Evolutionary conservation across 306 rosid species (phyloP).

Genomic region (Medicago truncatula): DNA sequence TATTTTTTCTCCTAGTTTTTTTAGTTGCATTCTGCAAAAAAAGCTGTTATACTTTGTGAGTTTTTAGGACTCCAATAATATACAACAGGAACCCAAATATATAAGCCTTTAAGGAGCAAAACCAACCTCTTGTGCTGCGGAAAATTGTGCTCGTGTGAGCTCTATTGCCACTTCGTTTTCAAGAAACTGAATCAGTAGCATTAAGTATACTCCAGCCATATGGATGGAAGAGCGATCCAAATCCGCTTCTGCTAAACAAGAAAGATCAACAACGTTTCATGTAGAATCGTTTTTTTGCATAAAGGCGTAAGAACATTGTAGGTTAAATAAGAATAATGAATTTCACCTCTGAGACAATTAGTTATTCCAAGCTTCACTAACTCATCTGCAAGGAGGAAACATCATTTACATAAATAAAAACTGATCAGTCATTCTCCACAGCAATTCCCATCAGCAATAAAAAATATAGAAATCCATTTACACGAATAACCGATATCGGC

Average conservation of each 20-base stretch:
- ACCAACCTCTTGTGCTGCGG: constrained; percentile 91
- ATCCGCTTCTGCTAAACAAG: constrained; percentile 75
- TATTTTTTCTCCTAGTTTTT: neutral
- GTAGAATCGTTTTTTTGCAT: constrained; percentile 29
- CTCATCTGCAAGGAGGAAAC: constrained; percentile 68
- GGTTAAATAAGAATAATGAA: constrained; percentile 42
- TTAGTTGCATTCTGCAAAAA: neutral
- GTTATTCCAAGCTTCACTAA: constrained; percentile 89
- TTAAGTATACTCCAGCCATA: constrained; percentile 98
- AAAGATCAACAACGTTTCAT: constrained; percentile 45
- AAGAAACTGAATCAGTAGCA: constrained; percentile 90
- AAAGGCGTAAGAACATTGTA: constrained; percentile 27
- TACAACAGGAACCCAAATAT: constrained; percentile 31
- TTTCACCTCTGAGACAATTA: constrained; percentile 83
- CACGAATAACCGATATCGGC: constrained; percentile 24
- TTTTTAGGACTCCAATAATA: constrained; percentile 22
- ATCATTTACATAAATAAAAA: constrained; percentile 31
- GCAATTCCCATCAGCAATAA: constrained; percentile 20
- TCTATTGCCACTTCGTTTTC: constrained; percentile 97
- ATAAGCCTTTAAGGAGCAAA: constrained; percentile 19
- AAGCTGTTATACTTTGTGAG: neutral
- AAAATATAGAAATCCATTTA: constrained; percentile 32
- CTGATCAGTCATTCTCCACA: constrained; percentile 27
- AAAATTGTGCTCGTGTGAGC: constrained; percentile 86
- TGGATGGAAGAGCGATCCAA: constrained; percentile 93